phyloP scores from a whole-genome alignment of 108 stramenopile genomes.

The Cyclostephanos tholiformis region DNA sequence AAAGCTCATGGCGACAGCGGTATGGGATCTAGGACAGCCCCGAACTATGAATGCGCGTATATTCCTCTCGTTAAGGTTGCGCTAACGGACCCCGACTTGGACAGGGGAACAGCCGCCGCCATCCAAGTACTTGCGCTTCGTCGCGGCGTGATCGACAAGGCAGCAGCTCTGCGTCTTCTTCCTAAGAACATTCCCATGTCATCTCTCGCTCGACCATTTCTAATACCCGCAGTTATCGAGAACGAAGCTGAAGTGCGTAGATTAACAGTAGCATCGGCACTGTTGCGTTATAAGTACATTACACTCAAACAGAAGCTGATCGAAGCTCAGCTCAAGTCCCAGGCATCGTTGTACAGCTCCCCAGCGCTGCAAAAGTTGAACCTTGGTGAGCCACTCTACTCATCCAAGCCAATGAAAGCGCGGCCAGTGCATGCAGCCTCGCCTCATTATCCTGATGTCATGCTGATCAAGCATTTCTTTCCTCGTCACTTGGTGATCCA shows the following conservation, averaged over 20 bases:
- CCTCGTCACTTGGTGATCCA: slow-evolving; percentile 83
- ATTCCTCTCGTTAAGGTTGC: slow-evolving; percentile 85
- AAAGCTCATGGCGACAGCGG: slow-evolving; percentile 26
- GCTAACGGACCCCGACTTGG: slow-evolving; percentile 65
- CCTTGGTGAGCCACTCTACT: slow-evolving; percentile 77
- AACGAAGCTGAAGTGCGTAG: slow-evolving; percentile 84
- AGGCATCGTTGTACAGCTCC: slow-evolving; percentile 70
- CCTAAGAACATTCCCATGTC: slow-evolving; percentile 83
- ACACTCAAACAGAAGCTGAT: slow-evolving; percentile 77
- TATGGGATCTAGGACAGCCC: background rate
- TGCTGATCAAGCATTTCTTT: slow-evolving; percentile 85
- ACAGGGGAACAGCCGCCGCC: slow-evolving; percentile 72
- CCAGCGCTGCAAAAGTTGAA: slow-evolving; percentile 69
- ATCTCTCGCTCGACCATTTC: slow-evolving; percentile 73
- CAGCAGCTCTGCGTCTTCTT: slow-evolving; percentile 76
- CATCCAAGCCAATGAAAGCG: slow-evolving; percentile 77
- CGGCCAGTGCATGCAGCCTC: slow-evolving; percentile 69
- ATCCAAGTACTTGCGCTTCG: slow-evolving; percentile 83
- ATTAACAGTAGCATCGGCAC: slow-evolving; percentile 72
- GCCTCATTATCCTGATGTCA: slow-evolving; percentile 80
- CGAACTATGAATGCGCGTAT: slow-evolving; percentile 66
- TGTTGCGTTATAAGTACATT: slow-evolving; percentile 73
- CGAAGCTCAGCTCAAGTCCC: slow-evolving; percentile 80
- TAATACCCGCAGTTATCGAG: slow-evolving; percentile 86
- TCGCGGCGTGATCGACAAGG: slow-evolving; percentile 76